These are phyloP conservation scores for Saturnispora zaruensis DNA, from an alignment of 805 yeast species.

Conservation along the genomic window DNA sequence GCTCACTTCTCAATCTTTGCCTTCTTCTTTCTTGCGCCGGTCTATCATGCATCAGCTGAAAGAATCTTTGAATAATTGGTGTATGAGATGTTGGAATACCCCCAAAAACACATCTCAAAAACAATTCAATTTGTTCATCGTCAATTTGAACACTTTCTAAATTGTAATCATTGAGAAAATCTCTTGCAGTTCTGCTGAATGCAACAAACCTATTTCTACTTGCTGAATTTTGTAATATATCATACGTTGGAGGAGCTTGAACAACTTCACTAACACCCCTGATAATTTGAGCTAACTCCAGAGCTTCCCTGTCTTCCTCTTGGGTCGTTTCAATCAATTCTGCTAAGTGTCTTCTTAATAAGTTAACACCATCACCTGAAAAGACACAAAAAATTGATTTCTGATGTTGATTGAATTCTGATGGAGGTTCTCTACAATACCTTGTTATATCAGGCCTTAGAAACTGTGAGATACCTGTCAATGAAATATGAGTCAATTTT, in stretches of 20 bases:
- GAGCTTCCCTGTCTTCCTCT: constrained; percentile 26
- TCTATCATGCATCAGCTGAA: constrained; percentile 21
- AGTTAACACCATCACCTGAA: constrained; percentile 79
- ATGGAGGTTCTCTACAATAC: constrained; percentile 87
- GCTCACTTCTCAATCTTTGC: constrained; percentile 6
- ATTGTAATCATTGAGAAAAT: constrained; percentile 25
- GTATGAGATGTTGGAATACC: constrained; percentile 25
- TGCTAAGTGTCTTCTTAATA: constrained; percentile 60
- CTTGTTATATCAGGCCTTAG: constrained; percentile 75
- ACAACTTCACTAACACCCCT: constrained; percentile 17
- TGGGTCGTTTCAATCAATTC: constrained; percentile 27
- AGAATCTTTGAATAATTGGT: constrained; percentile 27
- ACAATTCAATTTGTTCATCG: constrained; percentile 22
- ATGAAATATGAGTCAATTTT: constrained; percentile 76
- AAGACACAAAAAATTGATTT: constrained; percentile 84
- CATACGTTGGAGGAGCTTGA: constrained; percentile 10
- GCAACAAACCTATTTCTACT: constrained; percentile 21
- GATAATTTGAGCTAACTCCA: constrained; percentile 26
- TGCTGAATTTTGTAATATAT: constrained; percentile 15
- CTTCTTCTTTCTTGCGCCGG: constrained; percentile 12
- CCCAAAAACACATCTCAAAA: constrained; percentile 25
- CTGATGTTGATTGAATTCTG: constrained; percentile 83
- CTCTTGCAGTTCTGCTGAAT: constrained; percentile 23
- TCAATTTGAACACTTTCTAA: constrained; percentile 19
- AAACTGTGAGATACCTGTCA: constrained; percentile 90